Conservation (phyloP, 1,139 yeast species). For the Suhomyces ambrosiae region DNA sequence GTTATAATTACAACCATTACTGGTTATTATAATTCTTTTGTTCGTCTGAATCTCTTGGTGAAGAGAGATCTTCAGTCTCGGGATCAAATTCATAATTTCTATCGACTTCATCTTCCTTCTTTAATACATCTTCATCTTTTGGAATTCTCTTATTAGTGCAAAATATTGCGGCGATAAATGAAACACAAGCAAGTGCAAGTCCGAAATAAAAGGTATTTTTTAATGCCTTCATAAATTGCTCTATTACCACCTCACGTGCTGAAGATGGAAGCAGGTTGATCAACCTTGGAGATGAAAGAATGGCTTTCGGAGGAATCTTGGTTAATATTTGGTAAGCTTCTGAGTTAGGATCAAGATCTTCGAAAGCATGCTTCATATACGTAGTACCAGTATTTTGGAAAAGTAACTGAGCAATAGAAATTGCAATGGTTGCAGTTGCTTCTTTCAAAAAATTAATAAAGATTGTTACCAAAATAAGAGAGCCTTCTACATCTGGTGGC, state of each 20-base stretch:
- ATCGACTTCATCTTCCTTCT: slow-evolving; percentile 21
- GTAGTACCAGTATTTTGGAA: slow-evolving; percentile 33
- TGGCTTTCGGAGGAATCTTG: slow-evolving; percentile 20
- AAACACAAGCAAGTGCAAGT: slow-evolving; percentile 34
- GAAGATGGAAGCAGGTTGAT: slow-evolving; percentile 29
- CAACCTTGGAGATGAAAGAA: slow-evolving; percentile 34
- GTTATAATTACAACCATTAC: background rate
- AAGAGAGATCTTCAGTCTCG: no score
- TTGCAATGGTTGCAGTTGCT: slow-evolving; percentile 52
- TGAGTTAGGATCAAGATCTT: slow-evolving; percentile 19
- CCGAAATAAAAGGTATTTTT: slow-evolving; percentile 44
- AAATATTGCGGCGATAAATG: slow-evolving; percentile 22
- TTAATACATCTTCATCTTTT: slow-evolving; percentile 28
- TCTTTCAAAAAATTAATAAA: slow-evolving; percentile 50
- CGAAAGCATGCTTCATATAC: slow-evolving; percentile 23
- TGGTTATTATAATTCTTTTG: background rate
- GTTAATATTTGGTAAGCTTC: slow-evolving; percentile 20
- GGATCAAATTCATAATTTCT: no score
- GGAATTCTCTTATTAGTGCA: slow-evolving; percentile 46
- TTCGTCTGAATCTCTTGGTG: background rate
- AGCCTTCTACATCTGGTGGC: slow-evolving; percentile 52
- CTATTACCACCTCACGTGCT: slow-evolving; percentile 26
- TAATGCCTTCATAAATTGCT: slow-evolving; percentile 40
- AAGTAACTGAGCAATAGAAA: slow-evolving; percentile 50
- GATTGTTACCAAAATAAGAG: slow-evolving; percentile 52